These are phyloP conservation scores for Quercus tomentella DNA, from an alignment of 331 rosid genomes.

Conservation along the genomic window DNA sequence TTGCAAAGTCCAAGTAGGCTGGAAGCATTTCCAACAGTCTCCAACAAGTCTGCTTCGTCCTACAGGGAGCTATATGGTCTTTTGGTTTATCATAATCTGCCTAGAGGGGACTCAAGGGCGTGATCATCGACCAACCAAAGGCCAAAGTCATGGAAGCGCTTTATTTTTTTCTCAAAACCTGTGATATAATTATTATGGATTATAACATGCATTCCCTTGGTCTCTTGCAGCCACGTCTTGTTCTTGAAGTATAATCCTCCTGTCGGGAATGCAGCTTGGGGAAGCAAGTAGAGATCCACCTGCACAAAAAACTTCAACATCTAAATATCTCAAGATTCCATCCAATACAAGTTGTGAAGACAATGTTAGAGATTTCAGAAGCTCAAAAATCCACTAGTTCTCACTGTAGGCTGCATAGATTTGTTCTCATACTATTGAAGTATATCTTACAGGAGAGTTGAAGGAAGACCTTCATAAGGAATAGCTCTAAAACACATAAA, in stretches of 20 bases:
- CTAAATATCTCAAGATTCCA: neutral
- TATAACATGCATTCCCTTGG: conserved; percentile 85
- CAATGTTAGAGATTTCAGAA: neutral
- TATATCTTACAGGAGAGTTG: neutral
- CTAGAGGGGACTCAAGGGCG: conserved; percentile 74
- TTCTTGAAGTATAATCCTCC: conserved; percentile 97
- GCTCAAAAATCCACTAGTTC: neutral
- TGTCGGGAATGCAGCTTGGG: conserved; percentile 88
- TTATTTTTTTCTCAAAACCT: conserved; percentile 91
- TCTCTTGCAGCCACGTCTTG: conserved; percentile 85
- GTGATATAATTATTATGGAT: conserved; percentile 87
- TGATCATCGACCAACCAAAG: conserved; percentile 92
- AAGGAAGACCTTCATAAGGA: conserved; percentile 1
- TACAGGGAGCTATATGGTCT: neutral
- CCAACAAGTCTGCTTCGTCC: conserved; percentile 15
- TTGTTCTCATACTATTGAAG: neutral
- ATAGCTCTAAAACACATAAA: neutral
- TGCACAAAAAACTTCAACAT: conserved; percentile 30
- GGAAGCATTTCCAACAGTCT: conserved; percentile 16
- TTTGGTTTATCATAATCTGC: conserved; percentile 49
- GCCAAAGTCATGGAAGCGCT: conserved; percentile 73
- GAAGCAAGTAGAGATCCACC: conserved; percentile 89
- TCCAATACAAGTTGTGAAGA: neutral
- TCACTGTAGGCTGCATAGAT: neutral
- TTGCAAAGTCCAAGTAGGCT: conserved; percentile 16